Percentiles rank a stretch among this genome's conserved stretches.
phyloP scores from a whole-genome alignment of 1,139 yeast species.

The Protomyces inundatus region DNA sequence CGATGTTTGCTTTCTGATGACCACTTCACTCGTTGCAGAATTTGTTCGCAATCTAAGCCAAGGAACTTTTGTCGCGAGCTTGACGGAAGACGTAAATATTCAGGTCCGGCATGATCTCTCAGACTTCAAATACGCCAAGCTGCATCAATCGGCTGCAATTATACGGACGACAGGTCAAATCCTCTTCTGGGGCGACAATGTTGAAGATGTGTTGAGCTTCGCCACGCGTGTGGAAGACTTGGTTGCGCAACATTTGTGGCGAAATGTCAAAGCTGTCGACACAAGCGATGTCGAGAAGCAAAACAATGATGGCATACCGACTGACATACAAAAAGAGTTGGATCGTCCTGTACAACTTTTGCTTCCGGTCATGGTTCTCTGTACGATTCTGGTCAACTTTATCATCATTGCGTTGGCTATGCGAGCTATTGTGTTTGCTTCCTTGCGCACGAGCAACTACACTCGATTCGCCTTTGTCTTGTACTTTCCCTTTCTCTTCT shows the following conservation, averaged over 20 bases:
- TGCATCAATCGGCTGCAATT: conserved; percentile 29
- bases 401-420: conserved; percentile 11
- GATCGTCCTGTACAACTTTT: conserved; percentile 10
- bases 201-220: conserved; percentile 18
- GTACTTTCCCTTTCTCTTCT: conserved; percentile 19
- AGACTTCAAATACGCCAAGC: conserved; percentile 25
- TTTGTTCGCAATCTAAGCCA: conserved; percentile 2
- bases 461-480: conserved; percentile 11
- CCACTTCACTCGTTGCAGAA: not conserved
- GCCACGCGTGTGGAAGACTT: conserved; percentile 21
- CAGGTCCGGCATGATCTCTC: conserved; percentile 8
- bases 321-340: not conserved
- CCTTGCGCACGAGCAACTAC: not conserved
- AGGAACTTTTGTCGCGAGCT: not conserved
- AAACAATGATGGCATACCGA: not conserved
- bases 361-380: conserved; percentile 13
- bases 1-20: conserved; percentile 13
- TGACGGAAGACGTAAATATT: not conserved
- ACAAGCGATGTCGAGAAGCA: not conserved
- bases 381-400: conserved; percentile 6
- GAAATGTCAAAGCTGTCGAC: not conserved
- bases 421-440: conserved; percentile 4
- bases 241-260: conserved; percentile 1
- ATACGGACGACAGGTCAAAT: conserved; percentile 27
- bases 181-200: conserved; percentile 30